Evolutionary conservation across 2,329 filamentous ascomycete species (phyloP), one percentile per base, ranked within the genome.

Genomic region (Nothopassalora personata): DNA sequence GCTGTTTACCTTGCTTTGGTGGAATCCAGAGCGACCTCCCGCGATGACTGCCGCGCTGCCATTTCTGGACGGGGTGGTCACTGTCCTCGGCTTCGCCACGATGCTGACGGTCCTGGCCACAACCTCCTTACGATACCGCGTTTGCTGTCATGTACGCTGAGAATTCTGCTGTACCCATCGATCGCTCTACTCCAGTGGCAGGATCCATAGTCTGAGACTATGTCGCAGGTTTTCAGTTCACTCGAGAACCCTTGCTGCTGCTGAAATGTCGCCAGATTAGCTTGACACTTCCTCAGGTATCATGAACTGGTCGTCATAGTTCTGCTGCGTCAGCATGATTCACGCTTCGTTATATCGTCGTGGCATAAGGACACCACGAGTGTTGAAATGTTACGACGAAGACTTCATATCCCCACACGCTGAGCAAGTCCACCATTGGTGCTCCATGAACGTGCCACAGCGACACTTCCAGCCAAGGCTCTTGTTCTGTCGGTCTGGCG

Each of bases 381-480:
- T 15, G 23, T 43, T n/a, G 39, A 5, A 5, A 18, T 43, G 15
- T 73, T 63, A 81, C n/a, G 80, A 82, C 45, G 70, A 71, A 36
- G 71, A 66, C 69, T 86, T 86, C 81, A 86, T 83, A 8, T 71
- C 75, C 53, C 84, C 83, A 69, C 84, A 87, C 10, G 75, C 75
- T 13, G 80, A 79, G 65, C 84, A 87, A 4, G 83, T 86, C 84
- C 83, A 86, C 83, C 83, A 87, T 65, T 83, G 74, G 19, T 77
- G 79, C 69, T 86, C 84, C 83, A 86, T 86, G 60, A 84, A 86
- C 0, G 80, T 79, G 5, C 82, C 81, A 60, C 85, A 87, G 5
- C 75, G 66, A 68, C 85, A 87, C 56, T 80, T 75, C 85, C 85
- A 87, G 1, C 83, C 84, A 19, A 85, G 66, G 2, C 80, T 78